Evolutionary conservation across 2,329 filamentous ascomycete species (phyloP).

Genomic region (Teratosphaeria nubilosa): DNA sequence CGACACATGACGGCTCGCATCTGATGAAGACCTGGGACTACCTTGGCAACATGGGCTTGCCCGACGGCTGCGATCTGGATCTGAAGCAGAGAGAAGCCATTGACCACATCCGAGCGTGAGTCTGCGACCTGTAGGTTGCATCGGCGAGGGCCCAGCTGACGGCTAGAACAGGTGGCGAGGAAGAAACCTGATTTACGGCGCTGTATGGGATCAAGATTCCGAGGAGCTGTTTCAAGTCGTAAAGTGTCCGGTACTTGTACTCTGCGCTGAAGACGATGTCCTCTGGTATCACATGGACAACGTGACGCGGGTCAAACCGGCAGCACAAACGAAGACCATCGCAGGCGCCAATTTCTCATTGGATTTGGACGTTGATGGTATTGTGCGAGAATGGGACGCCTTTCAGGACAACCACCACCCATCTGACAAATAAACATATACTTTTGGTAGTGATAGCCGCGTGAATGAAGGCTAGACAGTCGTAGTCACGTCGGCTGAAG

Average conservation of each 20-base stretch:
- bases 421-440: background rate
- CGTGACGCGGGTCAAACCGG: background rate
- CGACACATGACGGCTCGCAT: background rate
- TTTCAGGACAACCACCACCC: background rate
- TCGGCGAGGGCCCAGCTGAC: background rate
- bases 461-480: too few species aligned
- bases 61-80: background rate
- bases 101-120: background rate
- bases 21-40: slow-evolving; percentile 1
- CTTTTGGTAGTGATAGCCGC: too few species aligned
- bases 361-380: background rate
- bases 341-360: background rate
- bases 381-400: background rate
- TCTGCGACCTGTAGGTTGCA: background rate
- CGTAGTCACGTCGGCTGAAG: background rate
- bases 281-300: background rate
- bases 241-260: background rate
- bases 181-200: background rate
- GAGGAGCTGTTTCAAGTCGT: background rate
- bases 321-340: background rate
- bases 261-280: background rate
- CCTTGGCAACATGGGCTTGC: background rate
- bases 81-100: background rate
- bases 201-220: background rate
- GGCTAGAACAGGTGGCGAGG: background rate